Evolutionary conservation across 2,329 filamentous ascomycete genomes (phyloP), one percentile per base, ranked within the genome.

Genomic region (Cryphonectria naterciae): DNA sequence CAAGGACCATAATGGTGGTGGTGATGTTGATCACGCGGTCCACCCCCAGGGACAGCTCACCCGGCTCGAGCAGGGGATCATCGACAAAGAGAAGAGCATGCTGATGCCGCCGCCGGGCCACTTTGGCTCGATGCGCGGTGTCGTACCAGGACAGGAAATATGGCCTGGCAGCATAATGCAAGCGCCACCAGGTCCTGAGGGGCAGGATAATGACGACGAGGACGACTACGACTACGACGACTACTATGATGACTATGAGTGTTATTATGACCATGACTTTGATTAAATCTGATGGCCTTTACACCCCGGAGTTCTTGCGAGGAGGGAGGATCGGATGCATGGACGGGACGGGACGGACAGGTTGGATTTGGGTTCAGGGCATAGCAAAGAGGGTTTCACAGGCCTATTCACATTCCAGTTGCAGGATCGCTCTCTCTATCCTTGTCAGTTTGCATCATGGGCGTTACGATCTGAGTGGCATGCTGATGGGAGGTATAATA

Each of bases 21-120:
- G 60, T 25, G 35, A 2, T 58, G 7, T 8, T 28, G 54, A 15
- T 11, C 13, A 58, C 28, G 28, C 54, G 25, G 28, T 19, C 17
- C 25, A 13, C 2, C 17, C 25, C 15, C 54, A 58, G 25, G 54
- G 54, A 35, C 54, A 68, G 46, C 39, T 58, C 19, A 72, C 56
- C 15, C 58, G 68, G 49, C 63, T 70, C 19, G 70, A 72, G 60
- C 43, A 61, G 49, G 19, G 28, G 0, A 22, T 72, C 0, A 19
- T 72, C 35, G 46, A 61, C n/a, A 54, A 25, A 52, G 70, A 72
- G 39, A 70, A 35, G n/a, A 22, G 52, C 11, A n/a, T 65, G 60
- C 7, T 61, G 2, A 22, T 58, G 28, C 25, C 54, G 54, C 13
- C 54, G 54, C 15, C 6, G 58, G n/a, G 37, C 32, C 39, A 25